Conservation (phyloP, 1,284 basidiomycete genomes). For the Termitomyces sp. region DNA sequence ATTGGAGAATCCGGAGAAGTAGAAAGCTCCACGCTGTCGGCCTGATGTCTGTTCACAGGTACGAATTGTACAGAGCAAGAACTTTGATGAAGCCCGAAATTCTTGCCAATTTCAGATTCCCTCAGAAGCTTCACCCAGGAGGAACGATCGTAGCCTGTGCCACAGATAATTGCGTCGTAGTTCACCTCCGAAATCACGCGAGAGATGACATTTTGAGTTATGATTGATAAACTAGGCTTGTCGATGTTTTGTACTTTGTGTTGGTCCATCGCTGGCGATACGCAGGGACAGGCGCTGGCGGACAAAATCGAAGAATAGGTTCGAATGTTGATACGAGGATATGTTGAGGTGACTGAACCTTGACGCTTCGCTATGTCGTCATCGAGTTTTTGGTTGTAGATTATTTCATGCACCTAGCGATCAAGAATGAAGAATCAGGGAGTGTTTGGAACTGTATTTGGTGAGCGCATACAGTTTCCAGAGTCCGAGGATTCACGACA, state of each 20-base stretch:
- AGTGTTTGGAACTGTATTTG: conserved; percentile 1
- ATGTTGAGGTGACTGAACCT: conserved; percentile 14
- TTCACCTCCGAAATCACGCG: conserved; percentile 27
- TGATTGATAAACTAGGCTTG: conserved; percentile 27
- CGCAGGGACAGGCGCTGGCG: conserved; percentile 27
- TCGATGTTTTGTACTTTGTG: conserved; percentile 10
- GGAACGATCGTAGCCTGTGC: conserved; percentile 55
- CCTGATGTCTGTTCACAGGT: conserved; percentile 8
- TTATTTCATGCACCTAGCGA: conserved; percentile 44
- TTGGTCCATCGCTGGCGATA: conserved; percentile 4
- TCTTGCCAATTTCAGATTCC: conserved; percentile 38
- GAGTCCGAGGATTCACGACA: conserved; percentile 47
- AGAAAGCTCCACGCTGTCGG: conserved; percentile 16
- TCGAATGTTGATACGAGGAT: conserved; percentile 34
- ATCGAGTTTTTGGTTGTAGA: conserved; percentile 53
- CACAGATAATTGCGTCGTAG: conserved; percentile 53
- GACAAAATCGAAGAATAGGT: conserved; percentile 38
- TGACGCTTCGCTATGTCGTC: conserved; percentile 36
- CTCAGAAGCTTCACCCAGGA: conserved; percentile 44
- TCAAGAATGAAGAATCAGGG: neutral
- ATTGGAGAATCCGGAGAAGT: conserved; percentile 22
- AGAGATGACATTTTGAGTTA: conserved; percentile 35
- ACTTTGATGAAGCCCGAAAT: conserved; percentile 34
- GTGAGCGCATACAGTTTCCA: conserved; percentile 32
- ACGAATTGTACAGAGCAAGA: conserved; percentile 25